phyloP scores from a whole-genome alignment of 495 filamentous ascomycete species.

The Lasiosphaeria hispida region DNA sequence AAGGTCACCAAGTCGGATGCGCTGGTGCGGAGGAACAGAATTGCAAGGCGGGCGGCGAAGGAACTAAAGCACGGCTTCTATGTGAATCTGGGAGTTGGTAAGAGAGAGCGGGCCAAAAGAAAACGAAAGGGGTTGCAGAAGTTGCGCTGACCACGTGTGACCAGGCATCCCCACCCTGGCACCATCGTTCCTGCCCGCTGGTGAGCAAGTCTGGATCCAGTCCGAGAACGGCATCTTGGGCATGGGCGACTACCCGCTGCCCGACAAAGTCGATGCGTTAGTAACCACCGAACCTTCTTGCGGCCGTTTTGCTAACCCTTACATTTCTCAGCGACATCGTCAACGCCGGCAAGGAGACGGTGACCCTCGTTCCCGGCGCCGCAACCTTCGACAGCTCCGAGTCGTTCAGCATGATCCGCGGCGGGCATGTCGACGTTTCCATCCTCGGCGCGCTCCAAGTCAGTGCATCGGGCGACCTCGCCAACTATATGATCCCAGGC shows the following conservation, averaged over 20 bases:
- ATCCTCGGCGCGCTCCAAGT: constrained; percentile 62
- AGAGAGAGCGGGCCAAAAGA: not conserved
- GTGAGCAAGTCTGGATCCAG: constrained; percentile 55
- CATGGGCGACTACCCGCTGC: constrained; percentile 59
- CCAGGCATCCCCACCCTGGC: constrained; percentile 60
- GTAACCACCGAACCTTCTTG: not conserved
- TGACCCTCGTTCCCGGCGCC: constrained; percentile 56
- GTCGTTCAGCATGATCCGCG: constrained; percentile 61
- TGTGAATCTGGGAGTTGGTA: constrained; percentile 63
- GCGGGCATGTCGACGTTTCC: constrained; percentile 58
- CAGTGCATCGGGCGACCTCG: constrained; percentile 55
- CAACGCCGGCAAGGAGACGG: constrained; percentile 63
- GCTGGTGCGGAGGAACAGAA: constrained; percentile 50
- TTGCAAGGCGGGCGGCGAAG: constrained; percentile 58
- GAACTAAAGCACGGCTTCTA: constrained; percentile 64
- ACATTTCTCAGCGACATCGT: constrained; percentile 48
- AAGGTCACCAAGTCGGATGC: constrained; percentile 27
- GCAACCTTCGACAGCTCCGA: constrained; percentile 58
- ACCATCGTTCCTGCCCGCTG: constrained; percentile 50
- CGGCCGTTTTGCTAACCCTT: not conserved
- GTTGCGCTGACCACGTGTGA: not conserved
- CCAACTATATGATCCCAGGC: constrained; percentile 64
- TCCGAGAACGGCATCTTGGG: constrained; percentile 62
- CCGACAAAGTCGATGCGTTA: constrained; percentile 51
- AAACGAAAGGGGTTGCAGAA: not conserved